Conservation (phyloP, 2,329 filamentous ascomycete genomes). For the Aspergillus bombycis region DNA sequence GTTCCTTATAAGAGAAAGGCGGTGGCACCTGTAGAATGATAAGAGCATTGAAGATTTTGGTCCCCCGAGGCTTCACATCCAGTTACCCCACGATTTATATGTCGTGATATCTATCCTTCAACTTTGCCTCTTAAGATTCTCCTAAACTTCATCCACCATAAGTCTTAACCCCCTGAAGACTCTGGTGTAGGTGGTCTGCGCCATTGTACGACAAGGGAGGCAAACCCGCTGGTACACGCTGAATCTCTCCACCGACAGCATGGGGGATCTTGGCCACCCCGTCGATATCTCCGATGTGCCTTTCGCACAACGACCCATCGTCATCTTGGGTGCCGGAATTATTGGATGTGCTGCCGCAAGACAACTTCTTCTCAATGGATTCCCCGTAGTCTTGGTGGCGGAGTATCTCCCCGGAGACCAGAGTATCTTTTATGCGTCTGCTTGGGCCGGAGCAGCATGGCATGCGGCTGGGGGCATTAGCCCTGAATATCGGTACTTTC, state of each 20-base stretch:
- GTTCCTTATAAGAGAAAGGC: not conserved
- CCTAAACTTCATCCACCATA: not conserved
- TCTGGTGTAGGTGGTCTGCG: not conserved
- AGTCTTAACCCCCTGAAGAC: not conserved
- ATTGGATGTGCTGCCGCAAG: conserved; percentile 43
- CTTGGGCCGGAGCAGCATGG: conserved; percentile 46
- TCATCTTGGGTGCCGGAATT: conserved; percentile 44
- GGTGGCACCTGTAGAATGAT: not conserved
- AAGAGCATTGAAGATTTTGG: conserved; percentile 2
- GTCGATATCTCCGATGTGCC: conserved; percentile 29
- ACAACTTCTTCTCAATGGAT: conserved; percentile 39
- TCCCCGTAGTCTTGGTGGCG: conserved; percentile 38
- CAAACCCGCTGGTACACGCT: not conserved
- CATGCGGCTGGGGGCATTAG: conserved; percentile 41
- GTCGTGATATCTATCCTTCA: not conserved
- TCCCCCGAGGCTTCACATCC: not conserved
- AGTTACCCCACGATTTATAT: not conserved
- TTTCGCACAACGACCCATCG: conserved; percentile 38
- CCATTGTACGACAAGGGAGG: not conserved
- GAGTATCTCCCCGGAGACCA: conserved; percentile 43
- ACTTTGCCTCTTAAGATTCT: not conserved
- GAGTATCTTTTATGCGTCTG: conserved; percentile 41
- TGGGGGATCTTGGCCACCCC: conserved; percentile 24
- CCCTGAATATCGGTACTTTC: conserved; percentile 38
- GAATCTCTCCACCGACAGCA: not conserved